A percentile compares a stretch with the other conserved stretches of the same genome.
Conservation (phyloP, 164 flowering plant genomes). For the Umbellularia californica region DNA sequence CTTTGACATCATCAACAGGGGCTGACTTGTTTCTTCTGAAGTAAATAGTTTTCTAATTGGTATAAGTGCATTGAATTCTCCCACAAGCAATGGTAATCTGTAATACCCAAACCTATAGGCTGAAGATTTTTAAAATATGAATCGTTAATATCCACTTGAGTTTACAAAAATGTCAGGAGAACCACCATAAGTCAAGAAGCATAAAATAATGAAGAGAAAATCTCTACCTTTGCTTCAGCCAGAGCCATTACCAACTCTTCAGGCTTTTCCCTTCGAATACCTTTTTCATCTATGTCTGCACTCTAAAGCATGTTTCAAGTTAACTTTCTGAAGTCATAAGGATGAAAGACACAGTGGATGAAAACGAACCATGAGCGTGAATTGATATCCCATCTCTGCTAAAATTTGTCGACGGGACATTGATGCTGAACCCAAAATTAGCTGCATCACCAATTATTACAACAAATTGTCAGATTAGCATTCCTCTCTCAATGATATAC, state of each 20-base stretch:
- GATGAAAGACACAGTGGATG: not conserved
- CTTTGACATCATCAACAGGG: too few species aligned
- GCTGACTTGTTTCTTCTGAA: too few species aligned
- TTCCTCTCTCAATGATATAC: too few species aligned
- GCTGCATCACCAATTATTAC: constrained; percentile 32
- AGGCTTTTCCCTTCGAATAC: constrained; percentile 4
- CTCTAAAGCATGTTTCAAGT: not conserved
- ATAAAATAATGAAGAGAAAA: not conserved
- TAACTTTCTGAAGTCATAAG: not conserved
- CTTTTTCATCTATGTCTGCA: constrained; percentile 4
- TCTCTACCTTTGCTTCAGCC: constrained; percentile 65
- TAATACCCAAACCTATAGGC: too few species aligned
- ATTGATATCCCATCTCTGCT: constrained; percentile 4
- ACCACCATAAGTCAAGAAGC: not conserved
- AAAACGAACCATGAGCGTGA: not conserved
- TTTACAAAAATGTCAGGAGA: not conserved
- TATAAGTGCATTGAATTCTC: too few species aligned
- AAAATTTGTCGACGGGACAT: constrained; percentile 38
- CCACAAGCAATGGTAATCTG: too few species aligned
- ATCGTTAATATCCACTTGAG: not conserved
- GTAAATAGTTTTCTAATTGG: too few species aligned
- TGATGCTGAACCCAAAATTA: constrained; percentile 89
- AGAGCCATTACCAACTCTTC: constrained; percentile 5
- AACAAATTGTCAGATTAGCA: not conserved
- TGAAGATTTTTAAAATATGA: not conserved